These are phyloP conservation scores for Orbilia quercus DNA, from an alignment of 2,329 filamentous ascomycete species.

Conservation along the genomic window DNA sequence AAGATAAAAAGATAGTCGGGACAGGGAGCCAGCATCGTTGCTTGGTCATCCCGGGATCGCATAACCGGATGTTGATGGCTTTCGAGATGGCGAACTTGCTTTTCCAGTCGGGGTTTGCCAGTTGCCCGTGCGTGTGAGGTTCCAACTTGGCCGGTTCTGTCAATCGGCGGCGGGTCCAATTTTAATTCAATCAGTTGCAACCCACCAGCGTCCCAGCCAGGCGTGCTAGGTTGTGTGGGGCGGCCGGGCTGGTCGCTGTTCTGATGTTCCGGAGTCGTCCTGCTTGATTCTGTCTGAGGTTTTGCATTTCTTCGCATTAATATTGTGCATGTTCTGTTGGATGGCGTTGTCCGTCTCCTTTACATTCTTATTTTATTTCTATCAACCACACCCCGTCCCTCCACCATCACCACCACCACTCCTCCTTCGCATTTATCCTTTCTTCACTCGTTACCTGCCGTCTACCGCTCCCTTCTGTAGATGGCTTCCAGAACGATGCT, in stretches of 20 bases:
- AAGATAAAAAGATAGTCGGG: constrained; percentile 4
- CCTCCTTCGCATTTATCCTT: constrained; percentile 2
- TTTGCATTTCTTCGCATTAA: background rate
- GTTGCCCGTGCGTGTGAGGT: constrained; percentile 38
- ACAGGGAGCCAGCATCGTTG: constrained; percentile 1
- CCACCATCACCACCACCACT: background rate
- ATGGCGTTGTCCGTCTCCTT: background rate
- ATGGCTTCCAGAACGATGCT: constrained; percentile 34
- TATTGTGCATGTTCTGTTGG: too few relatives aligned
- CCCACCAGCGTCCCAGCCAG: background rate
- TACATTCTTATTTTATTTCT: constrained; percentile 7
- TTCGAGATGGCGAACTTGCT: too few relatives aligned
- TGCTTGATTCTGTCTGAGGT: background rate
- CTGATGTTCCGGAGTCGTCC: too few relatives aligned
- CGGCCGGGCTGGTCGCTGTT: too few relatives aligned
- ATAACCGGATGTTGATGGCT: background rate
- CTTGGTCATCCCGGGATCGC: constrained; percentile 18
- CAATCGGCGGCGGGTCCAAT: constrained; percentile 53
- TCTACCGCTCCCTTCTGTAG: constrained; percentile 26
- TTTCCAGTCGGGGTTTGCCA: constrained; percentile 40
- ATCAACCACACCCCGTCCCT: background rate
- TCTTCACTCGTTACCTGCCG: constrained; percentile 1
- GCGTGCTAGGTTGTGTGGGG: constrained; percentile 21
- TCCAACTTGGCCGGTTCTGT: constrained; percentile 42
- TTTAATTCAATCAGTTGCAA: constrained; percentile 50